phyloP scores from a whole-genome alignment of 2,329 filamentous ascomycete genomes.

The Colletotrichum sp. region DNA sequence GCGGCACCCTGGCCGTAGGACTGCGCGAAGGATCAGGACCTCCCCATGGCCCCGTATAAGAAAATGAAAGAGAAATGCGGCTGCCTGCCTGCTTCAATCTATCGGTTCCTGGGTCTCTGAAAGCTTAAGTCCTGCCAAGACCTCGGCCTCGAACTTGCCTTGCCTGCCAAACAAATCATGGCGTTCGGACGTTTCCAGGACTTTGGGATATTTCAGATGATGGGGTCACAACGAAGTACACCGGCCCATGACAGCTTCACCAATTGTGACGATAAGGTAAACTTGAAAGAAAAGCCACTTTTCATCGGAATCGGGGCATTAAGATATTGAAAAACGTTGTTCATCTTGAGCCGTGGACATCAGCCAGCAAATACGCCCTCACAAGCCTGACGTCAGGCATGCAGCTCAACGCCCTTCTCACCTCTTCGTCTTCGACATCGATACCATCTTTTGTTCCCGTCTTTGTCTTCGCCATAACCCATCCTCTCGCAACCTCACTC shows the following conservation, averaged over 20 bases:
- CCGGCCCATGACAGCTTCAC: too few species aligned
- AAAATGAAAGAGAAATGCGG: accelerated
- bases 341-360: not conserved
- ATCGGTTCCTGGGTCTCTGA: not conserved
- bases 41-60: not conserved
- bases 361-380: not conserved
- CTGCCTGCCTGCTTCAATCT: not conserved
- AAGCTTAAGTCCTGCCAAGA: not conserved
- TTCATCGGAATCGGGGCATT: too few species aligned
- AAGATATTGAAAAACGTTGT: accelerated
- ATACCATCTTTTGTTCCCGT: not conserved
- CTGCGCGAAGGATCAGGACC: not conserved
- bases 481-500: slow-evolving; percentile 10
- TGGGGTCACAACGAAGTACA: not conserved
- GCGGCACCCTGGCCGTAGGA: not conserved
- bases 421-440: not conserved
- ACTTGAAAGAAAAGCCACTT: not conserved
- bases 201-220: accelerated
- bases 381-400: slow-evolving; percentile 13
- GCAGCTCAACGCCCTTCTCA: not conserved
- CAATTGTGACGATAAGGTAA: too few species aligned
- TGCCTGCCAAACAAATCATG: accelerated
- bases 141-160: not conserved
- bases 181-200: not conserved
- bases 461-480: not conserved